Evolutionary conservation across 805 yeast genomes (phyloP), one percentile per base, ranked within the genome.

Genomic region (Candida berthetii): DNA sequence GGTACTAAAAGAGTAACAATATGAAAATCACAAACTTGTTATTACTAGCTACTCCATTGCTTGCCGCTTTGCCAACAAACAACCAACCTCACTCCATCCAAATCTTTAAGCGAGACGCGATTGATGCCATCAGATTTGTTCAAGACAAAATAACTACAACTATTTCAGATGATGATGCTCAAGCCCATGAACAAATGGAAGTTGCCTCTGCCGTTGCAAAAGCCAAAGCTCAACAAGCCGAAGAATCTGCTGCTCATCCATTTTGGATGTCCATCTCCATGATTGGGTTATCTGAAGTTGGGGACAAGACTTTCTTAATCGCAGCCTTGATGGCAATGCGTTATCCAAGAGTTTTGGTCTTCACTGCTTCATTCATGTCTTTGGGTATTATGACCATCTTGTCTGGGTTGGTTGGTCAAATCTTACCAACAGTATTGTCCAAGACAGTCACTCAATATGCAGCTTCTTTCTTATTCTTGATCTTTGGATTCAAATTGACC

Each of bases 271-370:
- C 98, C 2, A 67, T 82, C 28, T 77, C 91, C 14, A 93, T 93
- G 98, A 93, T 93, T 56, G 67, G 86, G 27, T 85, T 89, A 14
- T 85, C 96, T 24, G 99, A 93, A 63, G 83, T 93, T 45, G 99
- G 99, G 44, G 99, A 93, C 62, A 93, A 93, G 67, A 93, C 99
- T 0, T 93, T 93, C 60, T 73, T 93, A 49, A 88, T 93, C 53
- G 96, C 99, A 31, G 98, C 97, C 2, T 71, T 93, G 49, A 90
- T 93, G 96, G 96, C 98, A 25, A 93, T 93, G 98, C 85, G 87
- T 58, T 82, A 89, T 63, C 78, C 90, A 16, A 75, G 95, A 54
- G 54, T 75, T 55, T 71, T 87, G 37, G 98, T 93, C 15, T 91
- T 91, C 59, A 70, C 87, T 9, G 81, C 96, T 13, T 93, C 96